Evolutionary conservation across 805 yeast genomes (phyloP), one percentile per base, ranked within the genome.

Genomic region (Lipomyces lipofer): DNA sequence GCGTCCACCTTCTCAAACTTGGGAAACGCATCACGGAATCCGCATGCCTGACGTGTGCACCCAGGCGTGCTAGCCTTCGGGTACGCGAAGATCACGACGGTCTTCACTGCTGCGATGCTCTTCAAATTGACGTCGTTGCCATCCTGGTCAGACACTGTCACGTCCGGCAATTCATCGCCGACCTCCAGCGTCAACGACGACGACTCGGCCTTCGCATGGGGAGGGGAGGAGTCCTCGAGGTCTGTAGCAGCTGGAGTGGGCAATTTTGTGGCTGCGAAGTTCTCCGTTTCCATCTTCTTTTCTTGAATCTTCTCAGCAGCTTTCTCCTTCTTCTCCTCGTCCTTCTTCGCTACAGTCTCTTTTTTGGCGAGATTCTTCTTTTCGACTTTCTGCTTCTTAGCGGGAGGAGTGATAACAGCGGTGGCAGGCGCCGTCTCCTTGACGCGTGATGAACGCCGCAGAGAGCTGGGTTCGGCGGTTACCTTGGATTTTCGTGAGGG

Each of bases 11-110:
- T 72, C 43, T 74, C 69, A 64, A 86, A 78, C 39, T 77, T 73
- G 1, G 77, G 74, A 68, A 73, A 84, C 63, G 81, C 81, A 60
- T 81, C 84, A 64, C 94, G 83, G 69, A 86, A 94, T 0, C 97
- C 97, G 68, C 86, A 80, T 2, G 91, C 97, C 72, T 92, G 99
- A 64, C 89, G 80, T 1, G 99, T 92, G 71, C 99, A 94, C 2
- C 99, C 99, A 1, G 97, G 96, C 0, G 98, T 92, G 24, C 86
- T 82, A 0, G 98, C 98, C 66, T 79, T 85, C 50, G 98, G 98
- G 67, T 91, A 92, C 17, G 96, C 86, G 52, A 59, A 58, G 33
- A 54, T 51, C n/a, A 61, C 58, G 19, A 62, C 47, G 8, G 44
- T 36, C 32, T 32, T 47, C 29, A 32, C 32, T 9, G 45, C 33